A percentile compares a stretch with the other conserved stretches of the same genome.
Conservation (phyloP, 73 alveolate species). For the Diophrys sp. region DNA sequence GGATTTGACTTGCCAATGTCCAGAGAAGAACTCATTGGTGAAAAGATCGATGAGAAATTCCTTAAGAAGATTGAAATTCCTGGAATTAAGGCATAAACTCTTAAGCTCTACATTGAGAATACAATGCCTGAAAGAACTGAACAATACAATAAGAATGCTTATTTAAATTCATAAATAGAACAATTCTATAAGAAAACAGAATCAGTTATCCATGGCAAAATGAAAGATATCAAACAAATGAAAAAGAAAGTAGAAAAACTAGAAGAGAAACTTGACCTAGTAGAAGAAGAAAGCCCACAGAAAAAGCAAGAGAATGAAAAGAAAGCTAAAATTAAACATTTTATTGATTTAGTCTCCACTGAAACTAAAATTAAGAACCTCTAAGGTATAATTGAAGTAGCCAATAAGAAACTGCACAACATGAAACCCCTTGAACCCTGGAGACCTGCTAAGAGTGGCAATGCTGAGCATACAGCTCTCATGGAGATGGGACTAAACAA, state of each 20-base stretch:
- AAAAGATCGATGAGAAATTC: slow-evolving; percentile 45
- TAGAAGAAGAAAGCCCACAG: slow-evolving; percentile 1
- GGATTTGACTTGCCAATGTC: slow-evolving; percentile 39
- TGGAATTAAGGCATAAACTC: slow-evolving; percentile 19
- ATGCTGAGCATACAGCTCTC: slow-evolving; percentile 16
- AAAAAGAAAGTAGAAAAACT: slow-evolving; percentile 67
- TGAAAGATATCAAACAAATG: slow-evolving; percentile 63
- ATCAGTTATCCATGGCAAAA: slow-evolving; percentile 40
- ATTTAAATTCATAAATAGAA: slow-evolving; percentile 48
- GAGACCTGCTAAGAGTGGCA: slow-evolving; percentile 56
- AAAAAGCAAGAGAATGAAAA: not conserved
- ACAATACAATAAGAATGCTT: slow-evolving; percentile 57
- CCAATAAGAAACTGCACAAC: slow-evolving; percentile 29
- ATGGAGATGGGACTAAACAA: slow-evolving; percentile 39
- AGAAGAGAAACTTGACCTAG: slow-evolving; percentile 63
- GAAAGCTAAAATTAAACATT: slow-evolving; percentile 9
- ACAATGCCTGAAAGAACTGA: slow-evolving; percentile 38
- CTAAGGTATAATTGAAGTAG: slow-evolving; percentile 25
- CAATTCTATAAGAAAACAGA: slow-evolving; percentile 55
- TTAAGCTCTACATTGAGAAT: slow-evolving; percentile 35
- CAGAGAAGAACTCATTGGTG: slow-evolving; percentile 21
- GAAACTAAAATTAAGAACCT: slow-evolving; percentile 63
- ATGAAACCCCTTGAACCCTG: slow-evolving; percentile 60
- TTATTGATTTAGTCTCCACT: slow-evolving; percentile 51
- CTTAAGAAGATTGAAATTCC: slow-evolving; percentile 29